phyloP scores from a whole-genome alignment of 2,329 filamentous ascomycete genomes.

The Talaromyces sp. region DNA sequence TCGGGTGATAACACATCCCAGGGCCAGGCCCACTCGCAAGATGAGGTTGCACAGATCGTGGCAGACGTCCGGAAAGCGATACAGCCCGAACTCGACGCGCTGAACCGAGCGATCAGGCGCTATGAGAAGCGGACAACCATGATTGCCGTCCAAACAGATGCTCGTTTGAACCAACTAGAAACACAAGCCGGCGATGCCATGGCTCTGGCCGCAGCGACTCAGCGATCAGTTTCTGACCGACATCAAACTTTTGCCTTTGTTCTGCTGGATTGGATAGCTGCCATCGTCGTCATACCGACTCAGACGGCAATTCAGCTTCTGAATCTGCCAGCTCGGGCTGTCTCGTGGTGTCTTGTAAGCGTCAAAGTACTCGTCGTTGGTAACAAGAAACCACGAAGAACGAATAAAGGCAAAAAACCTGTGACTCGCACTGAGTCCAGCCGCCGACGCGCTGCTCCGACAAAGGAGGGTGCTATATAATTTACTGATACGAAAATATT shows the following conservation, averaged over 20 bases:
- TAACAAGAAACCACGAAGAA: background rate
- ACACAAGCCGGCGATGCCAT: conserved; percentile 69
- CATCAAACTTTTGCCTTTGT: conserved; percentile 21
- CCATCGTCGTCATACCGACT: conserved; percentile 30
- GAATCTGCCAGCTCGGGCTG: conserved; percentile 26
- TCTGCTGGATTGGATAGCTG: conserved; percentile 32
- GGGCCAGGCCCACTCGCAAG: background rate
- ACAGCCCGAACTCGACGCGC: conserved; percentile 77
- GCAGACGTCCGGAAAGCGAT: conserved; percentile 59
- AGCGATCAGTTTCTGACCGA: conserved; percentile 23
- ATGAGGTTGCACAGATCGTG: conserved; percentile 34
- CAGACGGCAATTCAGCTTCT: conserved; percentile 26
- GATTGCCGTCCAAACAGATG: conserved; percentile 69
- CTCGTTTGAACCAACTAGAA: conserved; percentile 67
- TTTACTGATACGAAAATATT: background rate
- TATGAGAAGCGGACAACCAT: conserved; percentile 86
- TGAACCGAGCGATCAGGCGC: conserved; percentile 80
- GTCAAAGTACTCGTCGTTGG: conserved; percentile 5
- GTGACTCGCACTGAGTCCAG: background rate
- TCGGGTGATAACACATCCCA: conserved; percentile 4
- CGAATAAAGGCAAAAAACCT: conserved; percentile 20
- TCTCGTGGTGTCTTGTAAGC: conserved; percentile 15
- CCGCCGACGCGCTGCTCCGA: background rate
- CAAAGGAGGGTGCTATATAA: background rate
- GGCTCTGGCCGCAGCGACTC: conserved; percentile 70